These are phyloP conservation scores for Neoarthrinium moseri DNA, from an alignment of 2,329 filamentous ascomycete genomes.

Conservation along the genomic window DNA sequence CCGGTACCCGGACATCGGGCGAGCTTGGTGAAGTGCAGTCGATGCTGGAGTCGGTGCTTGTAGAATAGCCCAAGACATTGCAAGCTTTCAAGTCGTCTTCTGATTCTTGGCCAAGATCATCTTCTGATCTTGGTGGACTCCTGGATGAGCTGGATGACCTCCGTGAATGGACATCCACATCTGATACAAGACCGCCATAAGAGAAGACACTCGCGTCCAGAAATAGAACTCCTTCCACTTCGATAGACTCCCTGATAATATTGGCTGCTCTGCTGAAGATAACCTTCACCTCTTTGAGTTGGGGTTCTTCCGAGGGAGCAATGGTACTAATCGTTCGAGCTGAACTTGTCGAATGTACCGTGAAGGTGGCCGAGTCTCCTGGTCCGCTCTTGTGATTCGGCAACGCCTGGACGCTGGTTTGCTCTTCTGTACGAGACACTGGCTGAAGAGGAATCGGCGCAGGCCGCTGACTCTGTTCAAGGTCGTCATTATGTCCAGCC, in stretches of 20 bases:
- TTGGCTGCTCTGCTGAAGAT: conserved; percentile 42
- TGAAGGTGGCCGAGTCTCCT: neutral
- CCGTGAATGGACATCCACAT: neutral
- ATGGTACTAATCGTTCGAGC: neutral
- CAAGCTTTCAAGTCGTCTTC: conserved; percentile 16
- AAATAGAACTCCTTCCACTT: conserved; percentile 37
- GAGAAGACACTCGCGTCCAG: conserved; percentile 26
- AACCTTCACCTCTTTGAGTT: conserved; percentile 7
- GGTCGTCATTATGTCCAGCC: neutral
- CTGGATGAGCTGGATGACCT: neutral
- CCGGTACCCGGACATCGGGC: conserved; percentile 27
- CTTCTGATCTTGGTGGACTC: conserved; percentile 16
- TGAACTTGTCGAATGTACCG: neutral
- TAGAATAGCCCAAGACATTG: conserved; percentile 37
- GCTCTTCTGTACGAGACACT: neutral
- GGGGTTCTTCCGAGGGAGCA: conserved; percentile 1
- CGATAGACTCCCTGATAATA: conserved; percentile 40
- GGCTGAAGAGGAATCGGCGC: neutral
- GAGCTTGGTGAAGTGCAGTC: conserved; percentile 16
- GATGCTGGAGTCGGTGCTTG: conserved; percentile 28
- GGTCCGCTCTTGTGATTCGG: neutral
- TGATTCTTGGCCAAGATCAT: neutral
- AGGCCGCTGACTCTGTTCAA: neutral
- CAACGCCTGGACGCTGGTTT: neutral
- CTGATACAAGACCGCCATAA: conserved; percentile 12